Base-by-base conservation (phyloP, 2,329 filamentous ascomycete genomes). In the Pyricularia pennisetigena region DNA sequence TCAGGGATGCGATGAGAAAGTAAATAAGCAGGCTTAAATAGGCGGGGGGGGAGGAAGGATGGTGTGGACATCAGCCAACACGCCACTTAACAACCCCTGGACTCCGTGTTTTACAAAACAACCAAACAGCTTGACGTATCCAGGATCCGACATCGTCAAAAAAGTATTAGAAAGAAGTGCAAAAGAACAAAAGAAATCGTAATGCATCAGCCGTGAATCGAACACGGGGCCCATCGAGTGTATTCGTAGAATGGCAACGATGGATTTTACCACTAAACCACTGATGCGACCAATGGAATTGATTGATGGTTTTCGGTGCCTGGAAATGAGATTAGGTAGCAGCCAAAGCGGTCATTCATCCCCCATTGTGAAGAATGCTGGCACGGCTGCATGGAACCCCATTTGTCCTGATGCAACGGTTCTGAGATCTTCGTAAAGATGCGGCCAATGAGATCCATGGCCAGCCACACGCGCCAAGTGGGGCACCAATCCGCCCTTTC, bases 121-220 rank as follows among this genome's bases (percentile, higher is more conserved):
- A 8, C 32, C 32, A 41, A 8, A 1, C 3, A 41, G 14, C 7
- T 8, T 9, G 32, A 16, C 4, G 3, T 4, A 4, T 41, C 2
- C 4, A 4, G 10, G 32, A 4, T 41, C 12, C 32, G 12, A 14
- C 32, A 32, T 32, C 32, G 8, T 14, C 7, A 41, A 41, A 29
- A 61, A n/a, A 7, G 57, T 20, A n/a, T 14, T 2, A 26, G 2
- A 57, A 2, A 24, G 16, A 24, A 54, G 4, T 7, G 41, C 20
- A 61, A 4, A 24, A 26, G 23, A 23, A 29, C 59, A 26, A 62
- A 62, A 28, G 29, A 62, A 7, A 29, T n/a, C 1, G 6, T 14
- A 1, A 10, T 67, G 65, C 65, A 67, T 67, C 65, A 67, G 65
- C 65, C 65, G 65, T 67, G 65, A 67, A 67, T 67, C 65, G 65